These are phyloP conservation scores for Vaccinium vitisidaea DNA, from an alignment of 148 eudicot genomes.

Conservation along the genomic window DNA sequence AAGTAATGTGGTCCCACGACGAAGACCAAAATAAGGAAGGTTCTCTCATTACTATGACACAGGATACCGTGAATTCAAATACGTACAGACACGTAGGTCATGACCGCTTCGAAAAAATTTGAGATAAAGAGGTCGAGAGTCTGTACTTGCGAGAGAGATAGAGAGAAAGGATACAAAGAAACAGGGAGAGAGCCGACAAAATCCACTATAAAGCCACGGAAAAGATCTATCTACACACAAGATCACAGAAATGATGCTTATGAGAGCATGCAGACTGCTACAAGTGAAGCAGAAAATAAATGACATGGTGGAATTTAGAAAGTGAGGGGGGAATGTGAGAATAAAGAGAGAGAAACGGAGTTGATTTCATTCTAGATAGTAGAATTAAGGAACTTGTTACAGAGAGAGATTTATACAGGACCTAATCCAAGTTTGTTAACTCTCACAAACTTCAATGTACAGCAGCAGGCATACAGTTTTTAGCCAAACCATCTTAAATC, in stretches of 20 bases:
- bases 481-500: not conserved
- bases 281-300: not conserved
- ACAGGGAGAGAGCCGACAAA: not conserved
- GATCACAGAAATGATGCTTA: not conserved
- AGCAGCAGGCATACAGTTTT: no score
- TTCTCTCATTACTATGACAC: not conserved
- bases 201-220: not conserved
- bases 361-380: not conserved
- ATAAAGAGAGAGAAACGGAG: not conserved
- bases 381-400: not conserved
- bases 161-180: not conserved
- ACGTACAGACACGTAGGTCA: not conserved
- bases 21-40: not conserved
- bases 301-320: no score
- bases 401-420: not conserved
- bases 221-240: not conserved
- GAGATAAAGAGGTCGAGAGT: not conserved
- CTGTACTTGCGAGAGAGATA: not conserved
- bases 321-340: not conserved
- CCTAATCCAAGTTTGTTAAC: not conserved
- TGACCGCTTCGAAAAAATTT: not conserved
- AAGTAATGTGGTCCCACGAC: not conserved
- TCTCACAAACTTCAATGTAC: not conserved
- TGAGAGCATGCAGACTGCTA: slow-evolving; percentile 5
- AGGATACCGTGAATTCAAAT: not conserved